Conservation (phyloP, 2,329 filamentous ascomycete species). For the Endothia cerciana region DNA sequence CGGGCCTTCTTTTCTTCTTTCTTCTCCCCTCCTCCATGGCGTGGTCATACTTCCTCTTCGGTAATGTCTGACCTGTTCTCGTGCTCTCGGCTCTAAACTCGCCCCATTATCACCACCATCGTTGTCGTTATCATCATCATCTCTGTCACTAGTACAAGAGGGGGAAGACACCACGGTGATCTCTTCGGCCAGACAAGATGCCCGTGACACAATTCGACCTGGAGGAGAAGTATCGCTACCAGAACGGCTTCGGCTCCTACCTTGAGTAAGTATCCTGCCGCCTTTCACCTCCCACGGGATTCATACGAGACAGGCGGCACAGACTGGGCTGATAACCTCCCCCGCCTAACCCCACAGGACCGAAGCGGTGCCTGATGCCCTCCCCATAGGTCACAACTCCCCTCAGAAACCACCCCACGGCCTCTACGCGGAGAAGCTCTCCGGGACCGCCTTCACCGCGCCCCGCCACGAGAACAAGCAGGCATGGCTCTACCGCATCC, state of each 20-base stretch:
- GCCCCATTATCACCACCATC: neutral
- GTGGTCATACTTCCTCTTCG: neutral
- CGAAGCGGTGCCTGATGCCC: conserved; percentile 74
- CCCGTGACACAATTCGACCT: conserved; percentile 53
- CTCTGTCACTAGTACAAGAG: neutral
- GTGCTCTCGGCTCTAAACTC: neutral
- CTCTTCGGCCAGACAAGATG: conserved; percentile 42
- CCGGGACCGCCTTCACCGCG: conserved; percentile 72
- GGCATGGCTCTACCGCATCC: conserved; percentile 72
- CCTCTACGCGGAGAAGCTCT: conserved; percentile 81
- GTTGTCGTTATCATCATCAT: neutral
- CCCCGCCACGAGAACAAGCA: conserved; percentile 71
- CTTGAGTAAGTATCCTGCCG: conserved; percentile 63
- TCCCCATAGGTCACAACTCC: conserved; percentile 78
- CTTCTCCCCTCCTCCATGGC: conserved; percentile 12
- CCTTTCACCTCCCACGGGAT: neutral
- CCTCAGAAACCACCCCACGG: conserved; percentile 80
- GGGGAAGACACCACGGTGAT: neutral
- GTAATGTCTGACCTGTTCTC: neutral
- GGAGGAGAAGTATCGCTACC: conserved; percentile 70
- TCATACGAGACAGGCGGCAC: neutral
- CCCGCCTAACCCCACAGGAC: conserved; percentile 54
- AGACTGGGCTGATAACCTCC: neutral
- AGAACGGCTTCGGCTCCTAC: conserved; percentile 77
- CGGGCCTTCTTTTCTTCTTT: no score